Evolutionary conservation across 768 basidiomycete species (phyloP), one percentile per base, ranked within the genome.

Genomic region (Leccinum incarnatum): DNA sequence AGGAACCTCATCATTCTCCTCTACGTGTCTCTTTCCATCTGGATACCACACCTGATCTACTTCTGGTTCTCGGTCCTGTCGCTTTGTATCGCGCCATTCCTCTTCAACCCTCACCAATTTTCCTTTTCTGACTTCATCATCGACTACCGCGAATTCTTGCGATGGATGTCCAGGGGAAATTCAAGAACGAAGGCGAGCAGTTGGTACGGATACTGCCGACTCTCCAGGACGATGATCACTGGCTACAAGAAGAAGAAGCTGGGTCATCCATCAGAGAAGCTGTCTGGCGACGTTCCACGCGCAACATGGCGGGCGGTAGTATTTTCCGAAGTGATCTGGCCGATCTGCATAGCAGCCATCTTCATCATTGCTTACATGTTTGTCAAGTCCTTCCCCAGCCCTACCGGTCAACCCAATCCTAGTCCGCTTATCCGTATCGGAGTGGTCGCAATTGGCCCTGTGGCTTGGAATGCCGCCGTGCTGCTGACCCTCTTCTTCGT

Each of bases 21-120:
- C 55, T 99, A 96, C 71, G 86, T 88, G 65, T 93, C 95, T 48
- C 80, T 98, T 78, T 78, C 93, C 23, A 83, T 99, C 66, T 98
- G 93, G 90, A 91, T 93, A 57, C 92, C 93, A 5, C 89, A 93
- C 75, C 79, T 98, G 66, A 93, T 96, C 76, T 99, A 98, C 82
- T 99, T 98, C 86, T 98, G 96, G 96, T 83, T 93, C 72, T 96
- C 97, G 15, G 93, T 98, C 57, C 74, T 95, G 59, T 95, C 95
- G 10, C 85, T 99, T 19, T 96, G 93, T 75, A 83, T 98, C 65
- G 94, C 97, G 36, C 97, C 97, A 0, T 99, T 98, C 86, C 62
- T 99, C 60, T 99, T 99, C 85, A 99, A 99, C 77, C 97, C 97
- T n/a, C 96, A 99, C 75, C 97, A 98, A 74, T 99, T 98, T 83